Conservation (phyloP, 345 rosid species). For the Isatis tinctoria region DNA sequence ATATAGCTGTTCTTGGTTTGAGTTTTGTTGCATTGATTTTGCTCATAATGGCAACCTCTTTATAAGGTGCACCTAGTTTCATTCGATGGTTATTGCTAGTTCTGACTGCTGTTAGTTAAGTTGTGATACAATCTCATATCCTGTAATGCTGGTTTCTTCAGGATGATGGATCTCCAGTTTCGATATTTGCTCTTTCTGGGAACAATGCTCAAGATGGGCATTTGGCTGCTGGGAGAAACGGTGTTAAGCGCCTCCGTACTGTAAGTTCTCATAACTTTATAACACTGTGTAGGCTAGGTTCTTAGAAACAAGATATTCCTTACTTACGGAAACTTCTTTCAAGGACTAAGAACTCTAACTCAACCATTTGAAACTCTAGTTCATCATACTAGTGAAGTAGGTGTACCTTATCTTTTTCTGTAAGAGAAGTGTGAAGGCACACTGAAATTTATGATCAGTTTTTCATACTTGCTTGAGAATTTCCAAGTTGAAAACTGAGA, state of each 20-base stretch:
- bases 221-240: conserved; percentile 91
- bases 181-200: conserved; percentile 75
- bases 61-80: neutral
- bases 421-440: neutral
- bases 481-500: neutral
- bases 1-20: neutral
- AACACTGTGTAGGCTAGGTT: conserved; percentile 3
- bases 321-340: neutral
- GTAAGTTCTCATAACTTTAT: conserved; percentile 38
- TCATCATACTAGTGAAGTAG: neutral
- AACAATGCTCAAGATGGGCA: conserved; percentile 85
- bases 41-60: neutral
- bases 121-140: neutral
- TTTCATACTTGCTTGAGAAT: neutral
- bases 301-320: neutral
- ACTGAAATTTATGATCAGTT: neutral
- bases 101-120: neutral
- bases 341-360: neutral
- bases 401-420: neutral
- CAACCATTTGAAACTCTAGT: neutral
- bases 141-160: conserved; percentile 26
- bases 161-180: conserved; percentile 98
- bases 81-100: neutral
- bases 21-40: neutral
- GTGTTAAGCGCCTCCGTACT: conserved; percentile 98